Conservation (phyloP, 495 filamentous ascomycete species). For the Hyaloscypha finlandica region DNA sequence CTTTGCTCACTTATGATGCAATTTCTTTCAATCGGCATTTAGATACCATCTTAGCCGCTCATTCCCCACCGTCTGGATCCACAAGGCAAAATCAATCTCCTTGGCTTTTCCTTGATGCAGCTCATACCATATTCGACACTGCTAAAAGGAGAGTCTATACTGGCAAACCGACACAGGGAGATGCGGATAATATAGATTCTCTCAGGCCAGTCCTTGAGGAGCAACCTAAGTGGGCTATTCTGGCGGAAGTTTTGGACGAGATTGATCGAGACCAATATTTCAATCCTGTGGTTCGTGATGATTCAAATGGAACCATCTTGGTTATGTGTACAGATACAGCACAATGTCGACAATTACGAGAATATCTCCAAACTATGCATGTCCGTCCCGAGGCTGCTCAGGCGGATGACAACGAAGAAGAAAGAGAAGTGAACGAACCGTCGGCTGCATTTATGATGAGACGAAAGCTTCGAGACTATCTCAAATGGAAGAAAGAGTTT, state of each 20-base stretch:
- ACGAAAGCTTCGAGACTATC: constrained; percentile 80
- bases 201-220: constrained; percentile 92
- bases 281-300: constrained; percentile 71
- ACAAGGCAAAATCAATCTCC: constrained; percentile 88
- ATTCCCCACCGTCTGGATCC: constrained; percentile 84
- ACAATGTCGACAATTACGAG: constrained; percentile 85
- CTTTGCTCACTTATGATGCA: constrained; percentile 81
- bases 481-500: constrained; percentile 90
- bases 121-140: constrained; percentile 89
- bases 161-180: constrained; percentile 48
- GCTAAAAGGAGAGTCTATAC: constrained; percentile 90
- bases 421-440: constrained; percentile 50
- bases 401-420: constrained; percentile 43
- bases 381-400: constrained; percentile 54
- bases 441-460: constrained; percentile 89
- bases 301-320: constrained; percentile 85
- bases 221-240: constrained; percentile 87
- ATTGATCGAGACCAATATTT: constrained; percentile 91
- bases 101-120: constrained; percentile 95
- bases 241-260: constrained; percentile 86
- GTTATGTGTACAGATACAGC: constrained; percentile 94
- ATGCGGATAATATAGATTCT: constrained; percentile 51
- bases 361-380: constrained; percentile 91
- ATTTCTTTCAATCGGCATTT: constrained; percentile 92
- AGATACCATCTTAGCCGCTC: constrained; percentile 89